phyloP scores from a whole-genome alignment of 139 green algal species.

The Auxenochlorella pyrenoidosa region DNA sequence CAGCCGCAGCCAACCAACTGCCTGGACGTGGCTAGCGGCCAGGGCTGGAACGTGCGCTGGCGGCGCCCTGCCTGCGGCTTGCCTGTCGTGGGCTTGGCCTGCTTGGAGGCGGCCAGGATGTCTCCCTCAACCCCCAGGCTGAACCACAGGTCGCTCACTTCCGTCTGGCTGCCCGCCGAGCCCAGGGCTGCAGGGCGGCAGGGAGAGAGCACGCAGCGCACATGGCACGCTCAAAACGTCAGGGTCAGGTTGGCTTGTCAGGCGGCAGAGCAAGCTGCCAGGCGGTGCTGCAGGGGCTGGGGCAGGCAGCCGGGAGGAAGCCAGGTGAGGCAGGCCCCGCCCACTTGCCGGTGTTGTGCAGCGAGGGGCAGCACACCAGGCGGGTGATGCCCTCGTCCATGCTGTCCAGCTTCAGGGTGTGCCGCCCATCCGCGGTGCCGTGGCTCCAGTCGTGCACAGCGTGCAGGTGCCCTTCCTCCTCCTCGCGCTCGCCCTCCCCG shows the following conservation, averaged over 20 bases:
- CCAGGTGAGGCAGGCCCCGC: not conserved
- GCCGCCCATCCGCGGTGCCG: slow-evolving; percentile 40
- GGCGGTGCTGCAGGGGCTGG: too few species aligned
- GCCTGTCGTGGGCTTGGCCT: slow-evolving; percentile 5
- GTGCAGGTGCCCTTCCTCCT: not conserved
- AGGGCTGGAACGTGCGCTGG: too few species aligned
- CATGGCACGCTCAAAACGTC: too few species aligned
- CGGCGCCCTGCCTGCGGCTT: too few species aligned
- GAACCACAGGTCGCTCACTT: slow-evolving; percentile 62
- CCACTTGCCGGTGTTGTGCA: slow-evolving; percentile 5
- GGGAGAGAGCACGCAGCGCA: too few species aligned
- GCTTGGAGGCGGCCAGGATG: slow-evolving; percentile 8
- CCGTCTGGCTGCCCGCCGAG: slow-evolving; percentile 4
- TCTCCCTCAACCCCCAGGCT: slow-evolving; percentile 70
- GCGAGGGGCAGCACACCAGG: slow-evolving; percentile 61
- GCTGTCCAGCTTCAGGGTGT: slow-evolving; percentile 59
- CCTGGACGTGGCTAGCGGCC: too few species aligned
- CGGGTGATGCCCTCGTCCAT: slow-evolving; percentile 74
- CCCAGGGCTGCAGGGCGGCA: not conserved
- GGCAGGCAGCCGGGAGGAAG: not conserved
- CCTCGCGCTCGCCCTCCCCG: not conserved
- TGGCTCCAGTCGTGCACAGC: slow-evolving; percentile 68
- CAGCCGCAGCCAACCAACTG: too few species aligned
- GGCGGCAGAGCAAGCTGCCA: too few species aligned
- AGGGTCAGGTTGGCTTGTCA: too few species aligned